Conservation (phyloP, 176 grass and related monocot genomes). For the Cymbopogon citratus region DNA sequence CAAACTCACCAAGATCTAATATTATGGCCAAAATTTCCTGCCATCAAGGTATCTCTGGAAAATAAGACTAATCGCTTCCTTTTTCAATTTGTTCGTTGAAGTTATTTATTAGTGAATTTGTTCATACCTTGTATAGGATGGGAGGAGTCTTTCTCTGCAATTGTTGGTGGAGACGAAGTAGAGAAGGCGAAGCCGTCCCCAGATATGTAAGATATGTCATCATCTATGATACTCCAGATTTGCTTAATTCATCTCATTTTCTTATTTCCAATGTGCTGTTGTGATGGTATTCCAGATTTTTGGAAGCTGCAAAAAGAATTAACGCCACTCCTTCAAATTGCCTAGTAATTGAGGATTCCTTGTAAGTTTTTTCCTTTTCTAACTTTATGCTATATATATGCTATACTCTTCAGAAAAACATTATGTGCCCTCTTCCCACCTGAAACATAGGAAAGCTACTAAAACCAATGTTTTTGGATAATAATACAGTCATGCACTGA, state of each 20-base stretch:
- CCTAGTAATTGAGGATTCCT: slow-evolving; percentile 90
- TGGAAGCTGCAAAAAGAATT: slow-evolving; percentile 93
- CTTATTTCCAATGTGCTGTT: slow-evolving; percentile 11
- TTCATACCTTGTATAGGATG: slow-evolving; percentile 47
- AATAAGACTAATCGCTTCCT: background rate
- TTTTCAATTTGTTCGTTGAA: background rate
- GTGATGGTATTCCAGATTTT: slow-evolving; percentile 59
- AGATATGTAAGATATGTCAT: slow-evolving; percentile 59
- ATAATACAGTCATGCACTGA: too few relatives aligned
- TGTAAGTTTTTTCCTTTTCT: slow-evolving; percentile 48
- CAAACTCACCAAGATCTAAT: slow-evolving; percentile 82
- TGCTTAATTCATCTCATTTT: slow-evolving; percentile 5
- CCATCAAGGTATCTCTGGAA: slow-evolving; percentile 50
- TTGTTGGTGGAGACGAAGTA: slow-evolving; percentile 92
- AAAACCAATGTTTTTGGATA: background rate
- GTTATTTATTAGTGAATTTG: slow-evolving; percentile 12
- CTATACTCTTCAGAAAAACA: background rate
- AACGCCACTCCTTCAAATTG: slow-evolving; percentile 66
- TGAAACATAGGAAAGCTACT: background rate
- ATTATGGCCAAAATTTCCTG: slow-evolving; percentile 75
- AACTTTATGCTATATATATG: slow-evolving; percentile 9
- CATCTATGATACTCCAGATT: background rate
- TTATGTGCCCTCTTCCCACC: background rate
- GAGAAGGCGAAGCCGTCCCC: slow-evolving; percentile 72
- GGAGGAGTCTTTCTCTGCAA: slow-evolving; percentile 76